Conservation (phyloP, 192 early-diverging fungal species). For the Rhizoclosmatium globosum region DNA sequence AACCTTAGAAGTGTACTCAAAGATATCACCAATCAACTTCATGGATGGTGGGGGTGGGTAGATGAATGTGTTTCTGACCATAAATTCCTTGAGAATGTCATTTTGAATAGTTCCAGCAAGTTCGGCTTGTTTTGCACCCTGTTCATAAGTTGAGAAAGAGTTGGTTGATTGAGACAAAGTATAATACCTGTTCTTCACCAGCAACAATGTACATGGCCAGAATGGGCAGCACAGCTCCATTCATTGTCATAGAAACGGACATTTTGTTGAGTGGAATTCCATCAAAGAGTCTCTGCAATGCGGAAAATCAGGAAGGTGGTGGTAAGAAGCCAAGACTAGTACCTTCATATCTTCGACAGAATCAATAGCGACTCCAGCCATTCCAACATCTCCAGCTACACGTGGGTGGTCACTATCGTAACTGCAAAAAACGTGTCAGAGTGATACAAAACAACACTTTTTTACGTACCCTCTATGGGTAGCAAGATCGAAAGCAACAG, state of each 20-base stretch:
- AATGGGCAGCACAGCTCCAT: constrained; percentile 91
- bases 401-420: constrained; percentile 93
- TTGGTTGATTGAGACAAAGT: not conserved
- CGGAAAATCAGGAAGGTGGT: not conserved
- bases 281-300: constrained; percentile 69
- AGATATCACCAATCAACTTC: constrained; percentile 91
- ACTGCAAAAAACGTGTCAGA: constrained; percentile 37
- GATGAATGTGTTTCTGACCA: constrained; percentile 95
- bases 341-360: constrained; percentile 94
- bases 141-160: not conserved
- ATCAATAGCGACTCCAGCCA: constrained; percentile 94
- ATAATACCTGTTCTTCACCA: constrained; percentile 75
- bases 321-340: constrained; percentile 13
- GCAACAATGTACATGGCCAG: constrained; percentile 92
- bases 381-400: constrained; percentile 89
- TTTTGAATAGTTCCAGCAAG: constrained; percentile 91
- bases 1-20: constrained; percentile 82
- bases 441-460: not conserved
- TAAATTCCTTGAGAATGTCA: constrained; percentile 93
- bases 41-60: constrained; percentile 92
- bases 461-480: constrained; percentile 80
- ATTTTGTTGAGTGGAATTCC: constrained; percentile 90
- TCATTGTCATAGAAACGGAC: constrained; percentile 96
- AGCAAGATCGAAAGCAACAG: constrained; percentile 90
- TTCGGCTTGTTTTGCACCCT: constrained; percentile 78